Evolutionary conservation across 805 yeast genomes (phyloP).

Genomic region (Sugiyamaella americana): DNA sequence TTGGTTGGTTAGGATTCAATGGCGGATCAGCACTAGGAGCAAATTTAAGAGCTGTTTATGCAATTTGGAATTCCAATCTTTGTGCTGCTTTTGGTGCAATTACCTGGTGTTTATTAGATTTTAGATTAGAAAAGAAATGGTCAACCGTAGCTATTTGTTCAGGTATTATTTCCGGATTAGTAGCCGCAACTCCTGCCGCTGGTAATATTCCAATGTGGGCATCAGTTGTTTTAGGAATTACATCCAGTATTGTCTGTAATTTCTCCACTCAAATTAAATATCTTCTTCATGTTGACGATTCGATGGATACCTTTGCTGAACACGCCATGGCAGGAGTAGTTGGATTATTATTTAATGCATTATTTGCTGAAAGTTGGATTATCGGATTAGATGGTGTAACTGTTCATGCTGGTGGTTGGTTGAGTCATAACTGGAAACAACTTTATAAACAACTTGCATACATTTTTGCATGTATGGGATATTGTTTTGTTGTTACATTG

Average conservation of each 20-base stretch:
- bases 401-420: slow-evolving; percentile 86
- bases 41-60: slow-evolving; percentile 74
- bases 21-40: slow-evolving; percentile 86
- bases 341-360: slow-evolving; percentile 77
- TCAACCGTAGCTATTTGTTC: slow-evolving; percentile 93
- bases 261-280: slow-evolving; percentile 84
- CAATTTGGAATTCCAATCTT: slow-evolving; percentile 85
- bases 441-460: slow-evolving; percentile 86
- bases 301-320: slow-evolving; percentile 94
- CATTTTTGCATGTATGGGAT: slow-evolving; percentile 67
- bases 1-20: slow-evolving; percentile 95
- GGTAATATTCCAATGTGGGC: slow-evolving; percentile 92
- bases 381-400: slow-evolving; percentile 86
- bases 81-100: slow-evolving; percentile 88
- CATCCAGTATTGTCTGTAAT: slow-evolving; percentile 80
- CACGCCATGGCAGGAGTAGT: slow-evolving; percentile 95
- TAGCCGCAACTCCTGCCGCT: slow-evolving; percentile 94
- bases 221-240: slow-evolving; percentile 75
- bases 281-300: slow-evolving; percentile 77
- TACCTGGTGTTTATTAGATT: slow-evolving; percentile 89
- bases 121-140: slow-evolving; percentile 82
- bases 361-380: slow-evolving; percentile 82
- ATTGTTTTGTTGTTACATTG: slow-evolving; percentile 69
- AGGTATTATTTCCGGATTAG: slow-evolving; percentile 91
- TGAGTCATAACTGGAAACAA: slow-evolving; percentile 85